phyloP scores from a whole-genome alignment of 106 monocot species.

The Triglochin maritima region DNA sequence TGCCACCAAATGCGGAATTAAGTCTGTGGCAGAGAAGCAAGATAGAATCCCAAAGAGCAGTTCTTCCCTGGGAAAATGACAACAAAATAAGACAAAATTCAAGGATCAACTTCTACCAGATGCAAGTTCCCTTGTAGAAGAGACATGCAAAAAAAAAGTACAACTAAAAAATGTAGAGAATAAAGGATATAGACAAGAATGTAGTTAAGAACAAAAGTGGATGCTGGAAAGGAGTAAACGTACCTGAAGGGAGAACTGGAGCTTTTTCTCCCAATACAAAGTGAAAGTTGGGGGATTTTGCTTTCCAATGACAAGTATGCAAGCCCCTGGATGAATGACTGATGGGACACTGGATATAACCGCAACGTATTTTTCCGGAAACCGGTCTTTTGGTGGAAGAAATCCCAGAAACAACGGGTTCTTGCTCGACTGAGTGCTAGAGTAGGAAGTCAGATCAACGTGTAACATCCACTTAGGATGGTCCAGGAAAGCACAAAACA shows the following conservation, averaged over 20 bases:
- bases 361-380: slow-evolving; percentile 97
- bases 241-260: slow-evolving; percentile 91
- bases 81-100: background rate
- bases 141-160: background rate
- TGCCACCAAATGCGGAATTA: slow-evolving; percentile 51
- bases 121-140: background rate
- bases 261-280: slow-evolving; percentile 90
- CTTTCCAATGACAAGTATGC: slow-evolving; percentile 76
- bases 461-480: slow-evolving; percentile 98
- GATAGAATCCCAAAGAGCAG: slow-evolving; percentile 81
- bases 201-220: background rate
- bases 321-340: slow-evolving; percentile 87
- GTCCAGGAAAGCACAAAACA: slow-evolving; percentile 88
- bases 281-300: slow-evolving; percentile 70
- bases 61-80: slow-evolving; percentile 67
- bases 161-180: background rate
- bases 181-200: background rate
- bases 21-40: slow-evolving; percentile 76
- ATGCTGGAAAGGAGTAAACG: background rate
- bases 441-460: slow-evolving; percentile 79
- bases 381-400: slow-evolving; percentile 89
- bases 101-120: background rate
- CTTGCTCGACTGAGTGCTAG: slow-evolving; percentile 72
- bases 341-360: slow-evolving; percentile 66
- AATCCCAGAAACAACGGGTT: slow-evolving; percentile 85